Evolutionary conservation across 1,139 yeast species (phyloP).

Genomic region (Pichia sp.): DNA sequence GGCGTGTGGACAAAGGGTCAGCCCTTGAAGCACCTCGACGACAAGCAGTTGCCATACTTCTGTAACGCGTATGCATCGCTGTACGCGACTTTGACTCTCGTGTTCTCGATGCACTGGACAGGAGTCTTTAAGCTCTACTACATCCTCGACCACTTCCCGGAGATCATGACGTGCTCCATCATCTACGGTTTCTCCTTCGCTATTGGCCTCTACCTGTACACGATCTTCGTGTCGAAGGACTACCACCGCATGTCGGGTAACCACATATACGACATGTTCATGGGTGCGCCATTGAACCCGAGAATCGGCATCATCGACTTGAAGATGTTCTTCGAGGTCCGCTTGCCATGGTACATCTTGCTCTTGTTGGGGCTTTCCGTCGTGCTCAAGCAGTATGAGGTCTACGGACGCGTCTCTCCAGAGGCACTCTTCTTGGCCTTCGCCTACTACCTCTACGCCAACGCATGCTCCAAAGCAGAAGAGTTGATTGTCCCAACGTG

Average conservation of each 20-base stretch:
- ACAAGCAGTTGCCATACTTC: conserved; percentile 79
- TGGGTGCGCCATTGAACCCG: conserved; percentile 98
- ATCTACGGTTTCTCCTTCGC: conserved; percentile 69
- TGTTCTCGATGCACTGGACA: conserved; percentile 61
- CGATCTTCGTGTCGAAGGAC: conserved; percentile 62
- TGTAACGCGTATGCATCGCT: conserved; percentile 89
- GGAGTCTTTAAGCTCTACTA: conserved; percentile 71
- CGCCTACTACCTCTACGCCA: conserved; percentile 93
- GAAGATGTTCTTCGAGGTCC: conserved; percentile 95
- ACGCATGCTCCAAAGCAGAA: conserved; percentile 97
- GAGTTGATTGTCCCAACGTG: conserved; percentile 95
- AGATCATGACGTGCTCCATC: conserved; percentile 89
- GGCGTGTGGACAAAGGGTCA: conserved; percentile 96
- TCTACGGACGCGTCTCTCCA: conserved; percentile 72
- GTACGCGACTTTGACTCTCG: conserved; percentile 60
- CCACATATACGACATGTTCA: conserved; percentile 82
- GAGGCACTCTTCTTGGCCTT: conserved; percentile 70
- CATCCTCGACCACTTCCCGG: conserved; percentile 77
- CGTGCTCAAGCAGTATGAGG: conserved; percentile 72
- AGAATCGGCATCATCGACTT: conserved; percentile 87
- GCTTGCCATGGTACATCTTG: conserved; percentile 93
- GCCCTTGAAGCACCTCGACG: conserved; percentile 75
- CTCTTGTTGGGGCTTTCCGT: conserved; percentile 75
- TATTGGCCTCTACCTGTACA: conserved; percentile 56
- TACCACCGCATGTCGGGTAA: conserved; percentile 93